Percentiles rank a stretch among this genome's conserved stretches.
These are phyloP conservation scores for Mucuna pruriens DNA, from an alignment of 306 rosid genomes.

Conservation along the genomic window DNA sequence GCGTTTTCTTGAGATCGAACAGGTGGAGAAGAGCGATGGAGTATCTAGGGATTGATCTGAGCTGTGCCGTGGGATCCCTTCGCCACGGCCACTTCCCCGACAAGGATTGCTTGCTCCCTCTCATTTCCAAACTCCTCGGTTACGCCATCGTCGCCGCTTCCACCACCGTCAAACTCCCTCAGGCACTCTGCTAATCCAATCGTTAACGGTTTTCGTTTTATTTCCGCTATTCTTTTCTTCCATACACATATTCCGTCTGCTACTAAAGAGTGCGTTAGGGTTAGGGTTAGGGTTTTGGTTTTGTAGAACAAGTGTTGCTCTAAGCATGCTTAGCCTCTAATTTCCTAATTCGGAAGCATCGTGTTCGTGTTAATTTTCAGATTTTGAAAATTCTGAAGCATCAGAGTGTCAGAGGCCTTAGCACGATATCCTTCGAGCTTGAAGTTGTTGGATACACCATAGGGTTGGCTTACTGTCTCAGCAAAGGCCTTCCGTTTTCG, in stretches of 20 bases:
- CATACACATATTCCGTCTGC: background rate
- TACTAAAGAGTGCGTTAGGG: background rate
- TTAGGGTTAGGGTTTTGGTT: background rate
- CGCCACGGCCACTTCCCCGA: conserved; percentile 75
- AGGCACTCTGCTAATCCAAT: conserved; percentile 46
- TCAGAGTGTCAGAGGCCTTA: conserved; percentile 85
- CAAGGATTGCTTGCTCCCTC: conserved; percentile 89
- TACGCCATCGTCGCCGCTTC: conserved; percentile 98
- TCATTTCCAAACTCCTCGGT: conserved; percentile 94
- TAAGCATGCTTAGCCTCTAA: background rate
- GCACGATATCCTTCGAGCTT: conserved; percentile 82
- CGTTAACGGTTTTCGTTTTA: background rate
- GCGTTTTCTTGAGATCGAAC: background rate
- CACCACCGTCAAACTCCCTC: conserved; percentile 98
- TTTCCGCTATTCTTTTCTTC: background rate
- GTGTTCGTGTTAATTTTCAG: conserved; percentile 46
- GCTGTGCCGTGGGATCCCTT: conserved; percentile 78
- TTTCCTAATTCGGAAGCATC: background rate
- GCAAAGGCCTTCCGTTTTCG: conserved; percentile 91
- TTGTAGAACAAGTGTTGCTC: background rate
- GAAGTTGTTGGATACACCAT: conserved; percentile 91
- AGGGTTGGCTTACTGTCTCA: conserved; percentile 87
- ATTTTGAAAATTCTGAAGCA: conserved; percentile 74
- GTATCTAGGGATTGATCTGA: conserved; percentile 53
- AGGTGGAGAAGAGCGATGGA: conserved; percentile 28